These are phyloP conservation scores for Plectosphaerella plurivora DNA, from an alignment of 2,329 filamentous ascomycete genomes.

Conservation along the genomic window DNA sequence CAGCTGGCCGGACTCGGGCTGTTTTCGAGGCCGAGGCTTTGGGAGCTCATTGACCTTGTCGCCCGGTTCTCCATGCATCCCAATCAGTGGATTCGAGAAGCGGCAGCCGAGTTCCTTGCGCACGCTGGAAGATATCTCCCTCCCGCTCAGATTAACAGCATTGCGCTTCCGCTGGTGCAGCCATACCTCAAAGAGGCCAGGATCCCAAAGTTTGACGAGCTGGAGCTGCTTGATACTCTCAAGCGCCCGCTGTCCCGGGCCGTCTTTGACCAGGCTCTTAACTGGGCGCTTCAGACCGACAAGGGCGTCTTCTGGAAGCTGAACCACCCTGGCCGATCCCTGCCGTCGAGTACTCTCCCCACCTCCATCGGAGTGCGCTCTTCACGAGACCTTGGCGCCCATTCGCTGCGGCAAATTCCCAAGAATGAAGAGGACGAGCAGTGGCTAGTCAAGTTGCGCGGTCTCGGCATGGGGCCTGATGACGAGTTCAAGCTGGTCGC, in stretches of 20 bases:
- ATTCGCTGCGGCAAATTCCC: conserved; percentile 56
- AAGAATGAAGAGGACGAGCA: conserved; percentile 92
- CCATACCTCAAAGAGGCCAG: conserved; percentile 77
- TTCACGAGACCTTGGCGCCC: conserved; percentile 50
- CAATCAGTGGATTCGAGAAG: conserved; percentile 91
- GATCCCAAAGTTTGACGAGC: conserved; percentile 62
- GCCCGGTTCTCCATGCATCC: conserved; percentile 88
- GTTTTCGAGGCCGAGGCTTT: conserved; percentile 76
- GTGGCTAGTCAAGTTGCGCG: conserved; percentile 82
- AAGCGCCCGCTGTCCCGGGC: conserved; percentile 76
- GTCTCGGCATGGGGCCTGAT: conserved; percentile 73
- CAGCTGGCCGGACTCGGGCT: conserved; percentile 85
- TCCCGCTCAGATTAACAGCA: conserved; percentile 75
- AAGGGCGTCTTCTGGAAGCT: conserved; percentile 85
- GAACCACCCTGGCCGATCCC: conserved; percentile 59
- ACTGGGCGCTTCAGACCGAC: conserved; percentile 80
- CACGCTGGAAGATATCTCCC: conserved; percentile 72
- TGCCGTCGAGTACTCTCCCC: conserved; percentile 60
- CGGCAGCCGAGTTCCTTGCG: conserved; percentile 77
- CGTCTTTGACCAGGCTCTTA: conserved; percentile 79
- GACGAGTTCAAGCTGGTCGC: conserved; percentile 88
- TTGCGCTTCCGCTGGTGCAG: conserved; percentile 73
- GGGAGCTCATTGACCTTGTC: conserved; percentile 82
- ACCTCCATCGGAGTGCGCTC: conserved; percentile 47
- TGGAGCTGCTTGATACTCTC: conserved; percentile 72